Percentiles rank a stretch among this genome's conserved stretches.
Conservation (phyloP, 2,329 filamentous ascomycete species). For the Septoria linicola region DNA sequence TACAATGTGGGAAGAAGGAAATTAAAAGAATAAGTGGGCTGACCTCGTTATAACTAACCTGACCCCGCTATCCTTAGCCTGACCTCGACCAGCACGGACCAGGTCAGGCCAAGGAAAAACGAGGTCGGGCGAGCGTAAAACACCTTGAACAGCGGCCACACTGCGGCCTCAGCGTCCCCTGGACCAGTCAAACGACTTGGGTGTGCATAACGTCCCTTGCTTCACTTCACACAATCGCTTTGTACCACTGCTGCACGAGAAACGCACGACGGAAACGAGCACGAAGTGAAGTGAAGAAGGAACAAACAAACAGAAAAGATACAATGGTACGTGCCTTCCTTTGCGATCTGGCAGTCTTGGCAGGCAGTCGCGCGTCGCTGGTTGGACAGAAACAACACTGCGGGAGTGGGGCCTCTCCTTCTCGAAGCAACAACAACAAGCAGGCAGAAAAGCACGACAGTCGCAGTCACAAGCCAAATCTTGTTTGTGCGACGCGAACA, state of each 20-base stretch:
- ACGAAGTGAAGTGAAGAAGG: not conserved
- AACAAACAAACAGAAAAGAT: not conserved
- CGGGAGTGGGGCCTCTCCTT: not conserved
- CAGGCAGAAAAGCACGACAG: not conserved
- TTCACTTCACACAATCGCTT: not conserved
- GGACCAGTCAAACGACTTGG: not conserved
- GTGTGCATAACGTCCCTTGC: slow-evolving; percentile 6
- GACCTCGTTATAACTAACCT: no score
- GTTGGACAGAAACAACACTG: not conserved
- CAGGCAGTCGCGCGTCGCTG: no score
- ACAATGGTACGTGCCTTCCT: slow-evolving; percentile 10
- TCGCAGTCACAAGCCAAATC: no score
- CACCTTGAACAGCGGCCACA: slow-evolving; percentile 4
- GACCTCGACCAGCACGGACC: no score
- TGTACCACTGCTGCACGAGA: not conserved
- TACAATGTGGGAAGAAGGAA: no score
- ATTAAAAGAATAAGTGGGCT: no score
- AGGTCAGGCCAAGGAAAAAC: no score
- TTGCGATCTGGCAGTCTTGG: not conserved
- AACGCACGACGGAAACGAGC: not conserved
- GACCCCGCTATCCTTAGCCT: no score
- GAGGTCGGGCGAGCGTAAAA: no score
- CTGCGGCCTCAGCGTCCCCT: slow-evolving; percentile 12
- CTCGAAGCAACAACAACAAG: not conserved
- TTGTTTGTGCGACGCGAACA: not conserved